Base-by-base conservation (phyloP, 805 yeast species). In the Wickerhamomyces ciferrii region DNA sequence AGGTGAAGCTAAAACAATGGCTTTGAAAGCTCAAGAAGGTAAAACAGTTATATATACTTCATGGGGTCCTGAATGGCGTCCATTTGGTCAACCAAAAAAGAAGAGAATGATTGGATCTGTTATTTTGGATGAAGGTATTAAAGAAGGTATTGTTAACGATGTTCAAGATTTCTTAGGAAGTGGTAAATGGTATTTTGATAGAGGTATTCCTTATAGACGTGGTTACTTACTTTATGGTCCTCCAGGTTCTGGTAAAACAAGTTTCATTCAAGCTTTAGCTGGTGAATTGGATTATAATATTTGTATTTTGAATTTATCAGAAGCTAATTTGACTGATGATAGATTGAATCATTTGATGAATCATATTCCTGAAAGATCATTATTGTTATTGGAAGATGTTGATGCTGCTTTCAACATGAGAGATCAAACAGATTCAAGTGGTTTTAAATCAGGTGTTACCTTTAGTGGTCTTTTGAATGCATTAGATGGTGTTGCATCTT, bases 21-120 rank as follows among this genome's bases (percentile, higher is more conserved):
- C 98, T 0, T 72, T 90, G 60, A 80, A 79, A 56, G 75, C 84
- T 27, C 84, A 86, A 49, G 96, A 89, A 60, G 98, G 99, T 8
- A 92, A 90, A 60, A 94, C 98, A 0, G 98, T 94, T 8, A 69
- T 94, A 5, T 94, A 79, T 64, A 88, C 97, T 4, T 86, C 96
- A 11, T 92, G 94, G 88, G 99, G 98, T 1, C 96, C 96, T 25
- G 99, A 94, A 60, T 94, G 99, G 99, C 75, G 98, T 59, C 96
- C 96, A 5, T 94, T 94, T 70, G 99, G 99, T 2, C 91, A 84
- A 61, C 98, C 99, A 1, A 76, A 97, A 51, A 84, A 83, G 56
- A 92, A 92, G 67, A 74, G 99, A 55, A 67, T 84, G 24, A 67
- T 92, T 35, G 92, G 86, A 4, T 86, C 96, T 8, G 99, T 94